Percentiles rank a stretch among this genome's conserved stretches.
Conservation (phyloP, 257 asterid genomes). For the Capsicum pubescens region DNA sequence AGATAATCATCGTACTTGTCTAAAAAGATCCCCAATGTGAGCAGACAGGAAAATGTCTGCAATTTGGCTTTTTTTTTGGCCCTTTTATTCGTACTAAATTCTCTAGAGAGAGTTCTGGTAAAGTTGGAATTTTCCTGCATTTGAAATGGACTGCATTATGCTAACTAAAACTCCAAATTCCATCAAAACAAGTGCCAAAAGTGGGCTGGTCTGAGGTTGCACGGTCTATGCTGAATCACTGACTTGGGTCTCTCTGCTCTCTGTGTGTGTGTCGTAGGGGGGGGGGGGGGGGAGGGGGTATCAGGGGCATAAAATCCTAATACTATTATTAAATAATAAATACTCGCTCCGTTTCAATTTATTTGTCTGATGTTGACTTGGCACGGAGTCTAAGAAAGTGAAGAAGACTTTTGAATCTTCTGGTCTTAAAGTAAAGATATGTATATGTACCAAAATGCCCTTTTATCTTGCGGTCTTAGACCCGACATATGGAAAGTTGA, state of each 20-base stretch:
- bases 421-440: not conserved
- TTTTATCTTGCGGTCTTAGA: not conserved
- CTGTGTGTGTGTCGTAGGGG: not conserved
- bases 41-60: not conserved
- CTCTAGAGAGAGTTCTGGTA: not conserved
- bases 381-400: not conserved
- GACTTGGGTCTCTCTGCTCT: not conserved
- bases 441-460: not conserved
- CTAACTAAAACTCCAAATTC: not conserved
- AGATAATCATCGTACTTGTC: not conserved
- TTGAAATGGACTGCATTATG: not conserved
- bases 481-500: not conserved
- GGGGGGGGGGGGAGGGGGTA: not conserved
- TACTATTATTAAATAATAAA: too few relatives aligned
- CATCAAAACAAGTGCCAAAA: conserved; percentile 1
- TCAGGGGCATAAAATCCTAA: not conserved
- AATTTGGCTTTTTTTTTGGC: not conserved
- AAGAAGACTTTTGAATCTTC: not conserved
- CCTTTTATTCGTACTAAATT: not conserved
- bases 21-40: not conserved
- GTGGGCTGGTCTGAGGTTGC: not conserved
- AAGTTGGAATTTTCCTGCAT: not conserved
- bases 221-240: not conserved
- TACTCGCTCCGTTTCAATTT: not conserved
- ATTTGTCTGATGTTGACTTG: not conserved